A percentile compares a stretch with the other conserved stretches of the same genome.
Conservation (phyloP, 2,329 filamentous ascomycete genomes). For the Aspergillus awamori region DNA sequence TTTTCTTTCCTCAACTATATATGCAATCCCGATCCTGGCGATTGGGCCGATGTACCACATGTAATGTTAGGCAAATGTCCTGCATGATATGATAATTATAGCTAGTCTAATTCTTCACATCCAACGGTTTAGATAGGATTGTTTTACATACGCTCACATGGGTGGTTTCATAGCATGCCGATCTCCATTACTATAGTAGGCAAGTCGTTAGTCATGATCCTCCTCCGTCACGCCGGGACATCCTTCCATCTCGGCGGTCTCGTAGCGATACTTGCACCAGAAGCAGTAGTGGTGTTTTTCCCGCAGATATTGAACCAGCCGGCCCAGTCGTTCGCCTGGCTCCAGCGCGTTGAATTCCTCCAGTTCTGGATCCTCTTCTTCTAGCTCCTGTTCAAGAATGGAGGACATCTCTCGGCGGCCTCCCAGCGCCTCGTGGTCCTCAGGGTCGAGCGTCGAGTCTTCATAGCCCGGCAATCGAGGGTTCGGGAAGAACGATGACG, state of each 20-base stretch:
- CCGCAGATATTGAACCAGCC: conserved; percentile 70
- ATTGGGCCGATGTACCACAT: neutral
- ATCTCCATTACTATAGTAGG: conserved; percentile 12
- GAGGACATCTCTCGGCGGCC: conserved; percentile 51
- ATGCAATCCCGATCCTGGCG: neutral
- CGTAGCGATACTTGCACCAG: conserved; percentile 89
- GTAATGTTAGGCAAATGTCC: neutral
- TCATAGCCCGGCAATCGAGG: conserved; percentile 64
- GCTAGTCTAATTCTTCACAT: neutral
- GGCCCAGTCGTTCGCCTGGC: conserved; percentile 66
- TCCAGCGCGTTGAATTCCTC: conserved; percentile 75
- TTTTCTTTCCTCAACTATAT: neutral
- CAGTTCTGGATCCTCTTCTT: conserved; percentile 76
- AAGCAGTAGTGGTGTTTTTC: conserved; percentile 82
- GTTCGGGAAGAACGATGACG: conserved; percentile 39
- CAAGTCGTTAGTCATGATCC: conserved; percentile 64
- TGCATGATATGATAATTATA: conserved; percentile 1
- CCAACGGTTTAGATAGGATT: neutral
- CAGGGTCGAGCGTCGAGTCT: conserved; percentile 69
- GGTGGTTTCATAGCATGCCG: too few species aligned
- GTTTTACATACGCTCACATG: neutral
- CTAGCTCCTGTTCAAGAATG: conserved; percentile 57
- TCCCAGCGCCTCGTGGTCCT: conserved; percentile 71
- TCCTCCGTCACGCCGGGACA: conserved; percentile 89
- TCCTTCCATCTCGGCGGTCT: conserved; percentile 72